Conservation (phyloP, 1,139 yeast genomes). For the Geotrichum aggregatum region DNA sequence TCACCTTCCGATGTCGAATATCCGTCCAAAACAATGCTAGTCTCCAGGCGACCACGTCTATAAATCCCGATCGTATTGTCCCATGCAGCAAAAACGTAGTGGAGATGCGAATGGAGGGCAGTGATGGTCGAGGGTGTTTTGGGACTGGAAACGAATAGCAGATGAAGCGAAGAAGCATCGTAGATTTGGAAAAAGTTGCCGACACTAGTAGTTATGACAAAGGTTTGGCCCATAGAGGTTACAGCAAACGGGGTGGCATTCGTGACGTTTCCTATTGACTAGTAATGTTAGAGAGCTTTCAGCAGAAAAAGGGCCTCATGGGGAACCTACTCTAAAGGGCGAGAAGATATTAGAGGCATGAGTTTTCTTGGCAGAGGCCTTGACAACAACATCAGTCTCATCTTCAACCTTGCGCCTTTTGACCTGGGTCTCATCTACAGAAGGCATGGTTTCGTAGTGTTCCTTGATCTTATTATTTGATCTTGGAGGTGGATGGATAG, state of each 20-base stretch:
- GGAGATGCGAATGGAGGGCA: slow-evolving; percentile 74
- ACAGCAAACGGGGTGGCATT: slow-evolving; percentile 81
- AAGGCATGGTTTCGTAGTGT: slow-evolving; percentile 12
- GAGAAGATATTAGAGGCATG: slow-evolving; percentile 34
- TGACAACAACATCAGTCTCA: slow-evolving; percentile 2
- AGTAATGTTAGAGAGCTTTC: background rate
- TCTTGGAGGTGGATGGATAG: background rate
- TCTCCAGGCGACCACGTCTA: slow-evolving; percentile 75
- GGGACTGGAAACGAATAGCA: slow-evolving; percentile 78
- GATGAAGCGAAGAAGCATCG: slow-evolving; percentile 82
- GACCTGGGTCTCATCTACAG: slow-evolving; percentile 18
- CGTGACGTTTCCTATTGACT: slow-evolving; percentile 44
- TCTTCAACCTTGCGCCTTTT: slow-evolving; percentile 26
- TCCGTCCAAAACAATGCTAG: slow-evolving; percentile 43
- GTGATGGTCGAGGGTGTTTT: slow-evolving; percentile 70
- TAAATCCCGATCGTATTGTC: slow-evolving; percentile 70
- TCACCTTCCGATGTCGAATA: slow-evolving; percentile 29
- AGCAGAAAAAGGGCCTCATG: too few species aligned
- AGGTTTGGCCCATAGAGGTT: slow-evolving; percentile 84
- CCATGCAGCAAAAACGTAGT: slow-evolving; percentile 75
- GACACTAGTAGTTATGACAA: slow-evolving; percentile 82
- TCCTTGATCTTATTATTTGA: too few species aligned
- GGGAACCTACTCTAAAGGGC: slow-evolving; percentile 46
- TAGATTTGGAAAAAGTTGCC: slow-evolving; percentile 89
- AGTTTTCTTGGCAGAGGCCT: slow-evolving; percentile 8